Conservation (phyloP, 345 rosid genomes). For the Salix dunnii region DNA sequence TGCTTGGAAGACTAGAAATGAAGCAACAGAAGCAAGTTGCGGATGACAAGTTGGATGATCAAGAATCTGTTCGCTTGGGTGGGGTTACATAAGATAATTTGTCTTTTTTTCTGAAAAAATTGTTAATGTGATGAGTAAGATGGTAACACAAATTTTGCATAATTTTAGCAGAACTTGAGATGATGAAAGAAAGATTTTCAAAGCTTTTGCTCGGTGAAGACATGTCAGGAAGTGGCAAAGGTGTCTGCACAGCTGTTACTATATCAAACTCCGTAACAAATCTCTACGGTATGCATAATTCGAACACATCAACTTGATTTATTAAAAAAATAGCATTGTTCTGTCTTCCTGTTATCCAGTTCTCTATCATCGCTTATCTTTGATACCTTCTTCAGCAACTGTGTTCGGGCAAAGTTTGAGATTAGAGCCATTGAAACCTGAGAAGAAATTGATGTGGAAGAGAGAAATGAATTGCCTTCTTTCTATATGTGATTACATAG, state of each 20-base stretch:
- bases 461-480: slow-evolving; percentile 91
- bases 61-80: slow-evolving; percentile 59
- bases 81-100: neutral
- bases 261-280: slow-evolving; percentile 92
- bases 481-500: slow-evolving; percentile 77
- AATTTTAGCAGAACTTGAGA: slow-evolving; percentile 53
- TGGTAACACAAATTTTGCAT: neutral
- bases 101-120: neutral
- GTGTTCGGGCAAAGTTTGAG: slow-evolving; percentile 84
- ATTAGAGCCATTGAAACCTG: slow-evolving; percentile 73
- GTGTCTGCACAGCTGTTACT: slow-evolving; percentile 82
- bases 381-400: slow-evolving; percentile 55
- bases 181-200: slow-evolving; percentile 88
- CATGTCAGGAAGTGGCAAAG: slow-evolving; percentile 96
- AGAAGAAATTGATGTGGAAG: slow-evolving; percentile 79
- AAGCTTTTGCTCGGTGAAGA: slow-evolving; percentile 94
- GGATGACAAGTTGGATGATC: slow-evolving; percentile 41
- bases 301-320: too few species aligned
- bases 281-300: slow-evolving; percentile 67
- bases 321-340: neutral
- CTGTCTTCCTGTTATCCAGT: neutral
- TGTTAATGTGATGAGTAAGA: neutral
- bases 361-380: neutral
- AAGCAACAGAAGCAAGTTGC: slow-evolving; percentile 29
- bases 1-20: slow-evolving; percentile 24